Evolutionary conservation across 768 basidiomycete species (phyloP), one percentile per base, ranked within the genome.

Genomic region (Podaxis sp.): DNA sequence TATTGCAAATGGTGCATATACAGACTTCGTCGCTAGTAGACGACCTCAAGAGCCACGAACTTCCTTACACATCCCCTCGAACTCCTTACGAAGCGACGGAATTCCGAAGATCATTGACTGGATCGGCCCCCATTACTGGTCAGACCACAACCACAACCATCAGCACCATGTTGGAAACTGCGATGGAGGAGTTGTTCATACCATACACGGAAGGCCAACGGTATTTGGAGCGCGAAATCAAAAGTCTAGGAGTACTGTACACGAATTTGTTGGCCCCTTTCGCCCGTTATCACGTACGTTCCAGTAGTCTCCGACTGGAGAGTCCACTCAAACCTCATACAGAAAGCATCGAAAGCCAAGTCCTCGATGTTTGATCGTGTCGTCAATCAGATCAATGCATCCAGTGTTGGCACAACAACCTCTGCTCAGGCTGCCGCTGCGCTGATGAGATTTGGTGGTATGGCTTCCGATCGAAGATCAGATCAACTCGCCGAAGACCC

Each of bases 101-200:
- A 62, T 85, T 91, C 68, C 79, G 82, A 32, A 76, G 79, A 57
- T 81, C 83, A 2, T 68, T 88, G 27, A 77, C 76, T 23, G 79
- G 79, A 14, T 74, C 82, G 23, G 70, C 79, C 37, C 74, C 78
- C 16, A 69, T 78, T 1, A 67, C 79, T 23, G 75, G 77, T 16
- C 61, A 79, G 0, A 73, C 82, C 7, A 80, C 84, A 7, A 79
- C 83, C 13, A 75, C 82, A 5, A 81, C 87, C n/a, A 82, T 90
- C 66, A 81, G 87, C 67, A 77, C 84, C 0, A 93, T 98, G 91
- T 80, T 99, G n/a, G 97, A 98, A 71, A 87, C 85, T 6, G 91
- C 94, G 6, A 88, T 97, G 85, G 97, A 98, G 63, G 97, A 98
- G 69, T 82, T 98, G 18, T 98, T 98, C 64, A 86, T 95, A 21